These are phyloP conservation scores for Penicillium sp. DNA, from an alignment of 2,329 filamentous ascomycete genomes.

Conservation along the genomic window DNA sequence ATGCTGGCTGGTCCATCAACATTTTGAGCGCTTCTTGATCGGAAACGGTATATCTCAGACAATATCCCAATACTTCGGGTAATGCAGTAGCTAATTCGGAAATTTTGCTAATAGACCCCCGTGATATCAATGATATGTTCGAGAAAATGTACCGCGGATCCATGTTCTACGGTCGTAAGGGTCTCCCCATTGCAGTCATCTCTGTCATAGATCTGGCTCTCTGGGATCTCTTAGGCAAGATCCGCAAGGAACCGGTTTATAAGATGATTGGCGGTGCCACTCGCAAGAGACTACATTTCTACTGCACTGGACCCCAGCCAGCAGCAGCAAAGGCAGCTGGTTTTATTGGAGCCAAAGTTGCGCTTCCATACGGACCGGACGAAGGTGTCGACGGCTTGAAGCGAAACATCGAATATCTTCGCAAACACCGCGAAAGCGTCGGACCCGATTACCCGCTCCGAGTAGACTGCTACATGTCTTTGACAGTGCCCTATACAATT, in stretches of 20 bases:
- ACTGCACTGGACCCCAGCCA: constrained; percentile 89
- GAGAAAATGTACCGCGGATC: constrained; percentile 95
- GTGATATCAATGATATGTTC: constrained; percentile 87
- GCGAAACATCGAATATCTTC: constrained; percentile 87
- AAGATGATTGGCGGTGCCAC: constrained; percentile 91
- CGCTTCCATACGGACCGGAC: constrained; percentile 82
- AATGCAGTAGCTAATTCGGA: constrained; percentile 13
- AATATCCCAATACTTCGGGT: no score
- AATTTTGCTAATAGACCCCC: constrained; percentile 58
- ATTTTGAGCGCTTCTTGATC: constrained; percentile 88
- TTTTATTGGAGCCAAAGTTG: constrained; percentile 87
- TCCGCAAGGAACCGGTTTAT: constrained; percentile 89
- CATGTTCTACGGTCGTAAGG: constrained; percentile 96
- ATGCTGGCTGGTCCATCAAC: constrained; percentile 89
- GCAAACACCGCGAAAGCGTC: constrained; percentile 76
- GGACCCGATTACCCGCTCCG: constrained; percentile 89
- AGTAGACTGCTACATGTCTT: constrained; percentile 96
- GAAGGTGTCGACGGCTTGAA: constrained; percentile 76
- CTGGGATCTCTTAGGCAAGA: constrained; percentile 89
- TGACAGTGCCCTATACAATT: constrained; percentile 90
- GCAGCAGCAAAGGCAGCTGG: constrained; percentile 76
- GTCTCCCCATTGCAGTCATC: constrained; percentile 83
- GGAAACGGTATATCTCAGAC: constrained; percentile 56
- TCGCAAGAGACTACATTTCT: constrained; percentile 77
- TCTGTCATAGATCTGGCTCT: constrained; percentile 90